Percentiles rank a stretch among this genome's conserved stretches.
These are phyloP conservation scores for Auriscalpium vulgare DNA, from an alignment of 768 basidiomycete genomes.

Conservation along the genomic window DNA sequence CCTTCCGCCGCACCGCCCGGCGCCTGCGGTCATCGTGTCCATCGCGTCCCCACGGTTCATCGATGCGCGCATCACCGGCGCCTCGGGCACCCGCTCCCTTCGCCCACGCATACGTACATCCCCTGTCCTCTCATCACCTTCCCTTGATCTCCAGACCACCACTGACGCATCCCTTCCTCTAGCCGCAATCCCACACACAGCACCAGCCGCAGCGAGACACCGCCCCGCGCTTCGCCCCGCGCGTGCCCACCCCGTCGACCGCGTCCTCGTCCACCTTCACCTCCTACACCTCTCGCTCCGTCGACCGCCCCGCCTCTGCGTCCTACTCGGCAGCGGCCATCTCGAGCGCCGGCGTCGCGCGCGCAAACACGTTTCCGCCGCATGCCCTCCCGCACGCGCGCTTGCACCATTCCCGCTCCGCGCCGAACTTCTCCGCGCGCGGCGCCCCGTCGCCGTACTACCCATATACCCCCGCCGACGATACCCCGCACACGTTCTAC, in stretches of 20 bases:
- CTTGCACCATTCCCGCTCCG: background rate
- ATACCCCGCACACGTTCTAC: constrained; percentile 10
- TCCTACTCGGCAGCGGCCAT: background rate
- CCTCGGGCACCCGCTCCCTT: background rate
- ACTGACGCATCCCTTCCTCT: no score
- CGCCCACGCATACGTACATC: background rate
- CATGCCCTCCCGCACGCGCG: background rate
- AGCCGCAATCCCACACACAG: no score
- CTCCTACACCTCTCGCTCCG: no score
- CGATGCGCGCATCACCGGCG: constrained; percentile 3
- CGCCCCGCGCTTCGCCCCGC: no score
- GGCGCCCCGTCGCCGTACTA: background rate
- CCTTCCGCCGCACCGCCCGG: background rate
- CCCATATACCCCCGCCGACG: constrained; percentile 4
- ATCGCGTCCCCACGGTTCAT: constrained; percentile 1
- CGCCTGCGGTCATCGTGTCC: background rate
- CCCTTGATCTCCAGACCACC: no score
- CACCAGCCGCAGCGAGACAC: no score
- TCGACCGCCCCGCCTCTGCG: no score
- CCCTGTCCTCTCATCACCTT: background rate
- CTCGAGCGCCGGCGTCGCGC: background rate
- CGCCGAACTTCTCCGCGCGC: background rate
- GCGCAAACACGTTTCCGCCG: background rate
- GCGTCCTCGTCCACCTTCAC: no score
- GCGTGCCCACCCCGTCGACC: no score